Evolutionary conservation across 345 rosid genomes (phyloP).

Genomic region (Linum tenue): DNA sequence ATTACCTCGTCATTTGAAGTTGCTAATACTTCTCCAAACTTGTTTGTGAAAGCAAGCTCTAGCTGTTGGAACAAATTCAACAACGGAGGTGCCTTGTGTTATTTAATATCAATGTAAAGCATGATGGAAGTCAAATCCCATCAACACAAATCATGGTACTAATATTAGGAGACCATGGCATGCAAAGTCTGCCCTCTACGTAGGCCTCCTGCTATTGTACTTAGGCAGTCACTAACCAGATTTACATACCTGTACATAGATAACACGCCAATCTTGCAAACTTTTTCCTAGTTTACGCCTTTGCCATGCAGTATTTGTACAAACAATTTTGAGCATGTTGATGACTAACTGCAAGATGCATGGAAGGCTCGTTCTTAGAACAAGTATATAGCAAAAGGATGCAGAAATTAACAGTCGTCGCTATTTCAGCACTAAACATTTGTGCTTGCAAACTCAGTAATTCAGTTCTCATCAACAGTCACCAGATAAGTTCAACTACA

Average conservation of each 20-base stretch:
- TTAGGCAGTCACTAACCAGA: background rate
- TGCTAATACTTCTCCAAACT: slow-evolving; percentile 42
- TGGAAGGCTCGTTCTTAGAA: slow-evolving; percentile 16
- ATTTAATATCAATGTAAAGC: background rate
- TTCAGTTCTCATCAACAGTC: background rate
- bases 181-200: too few species aligned
- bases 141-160: too few species aligned
- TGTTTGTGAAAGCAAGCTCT: slow-evolving; percentile 59
- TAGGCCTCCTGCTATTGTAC: too few species aligned
- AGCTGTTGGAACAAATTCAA: slow-evolving; percentile 40
- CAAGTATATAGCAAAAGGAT: slow-evolving; percentile 7
- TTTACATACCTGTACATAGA: slow-evolving; percentile 58
- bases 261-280: slow-evolving; percentile 90
- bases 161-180: too few species aligned
- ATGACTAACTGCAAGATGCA: slow-evolving; percentile 64
- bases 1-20: slow-evolving; percentile 52
- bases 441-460: background rate
- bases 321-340: slow-evolving; percentile 82
- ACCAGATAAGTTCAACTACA: background rate
- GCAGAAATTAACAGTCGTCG: background rate
- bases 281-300: slow-evolving; percentile 98
- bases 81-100: slow-evolving; percentile 6
- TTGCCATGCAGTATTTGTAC: slow-evolving; percentile 98
- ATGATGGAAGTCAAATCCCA: background rate
- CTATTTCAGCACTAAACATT: background rate